Evolutionary conservation across 257 asterid genomes (phyloP).

Genomic region (Solanum ossicruentum): DNA sequence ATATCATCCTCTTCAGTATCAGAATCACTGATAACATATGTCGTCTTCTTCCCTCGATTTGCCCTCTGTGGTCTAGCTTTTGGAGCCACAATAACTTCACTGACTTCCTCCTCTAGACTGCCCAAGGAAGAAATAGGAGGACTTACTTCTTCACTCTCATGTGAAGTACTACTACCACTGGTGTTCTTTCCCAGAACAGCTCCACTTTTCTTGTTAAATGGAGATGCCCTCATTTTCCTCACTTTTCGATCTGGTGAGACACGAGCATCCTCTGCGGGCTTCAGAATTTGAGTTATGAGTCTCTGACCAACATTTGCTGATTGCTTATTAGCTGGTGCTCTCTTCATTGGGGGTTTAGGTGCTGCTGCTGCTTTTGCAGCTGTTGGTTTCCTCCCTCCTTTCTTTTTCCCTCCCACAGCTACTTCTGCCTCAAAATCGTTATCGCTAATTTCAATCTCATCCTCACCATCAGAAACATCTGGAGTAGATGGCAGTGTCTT

Average conservation of each 20-base stretch:
- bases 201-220: constrained; percentile 90
- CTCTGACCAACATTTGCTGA: constrained; percentile 39
- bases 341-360: constrained; percentile 37
- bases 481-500: constrained; percentile 29
- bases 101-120: constrained; percentile 15
- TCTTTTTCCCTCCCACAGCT: constrained; percentile 24
- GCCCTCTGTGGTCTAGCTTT: constrained; percentile 51
- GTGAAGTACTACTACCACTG: constrained; percentile 9
- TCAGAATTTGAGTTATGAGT: constrained; percentile 59
- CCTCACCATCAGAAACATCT: constrained; percentile 32
- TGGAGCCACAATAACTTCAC: constrained; percentile 18
- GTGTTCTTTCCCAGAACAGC: constrained; percentile 40
- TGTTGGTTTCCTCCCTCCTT: constrained; percentile 46
- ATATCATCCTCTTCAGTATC: constrained; percentile 30
- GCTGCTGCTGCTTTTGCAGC: constrained; percentile 16
- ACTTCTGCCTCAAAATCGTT: constrained; percentile 33
- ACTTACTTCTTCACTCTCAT: constrained; percentile 14
- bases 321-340: constrained; percentile 39
- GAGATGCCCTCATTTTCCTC: constrained; percentile 77
- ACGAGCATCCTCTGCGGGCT: constrained; percentile 27
- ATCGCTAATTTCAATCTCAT: constrained; percentile 16
- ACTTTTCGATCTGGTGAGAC: constrained; percentile 72
- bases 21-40: constrained; percentile 56
- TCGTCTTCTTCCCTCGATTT: constrained; percentile 15
- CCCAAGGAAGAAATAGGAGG: constrained; percentile 32